These are phyloP conservation scores for Aspergillus ustus DNA, from an alignment of 2,329 filamentous ascomycete species.

Conservation along the genomic window DNA sequence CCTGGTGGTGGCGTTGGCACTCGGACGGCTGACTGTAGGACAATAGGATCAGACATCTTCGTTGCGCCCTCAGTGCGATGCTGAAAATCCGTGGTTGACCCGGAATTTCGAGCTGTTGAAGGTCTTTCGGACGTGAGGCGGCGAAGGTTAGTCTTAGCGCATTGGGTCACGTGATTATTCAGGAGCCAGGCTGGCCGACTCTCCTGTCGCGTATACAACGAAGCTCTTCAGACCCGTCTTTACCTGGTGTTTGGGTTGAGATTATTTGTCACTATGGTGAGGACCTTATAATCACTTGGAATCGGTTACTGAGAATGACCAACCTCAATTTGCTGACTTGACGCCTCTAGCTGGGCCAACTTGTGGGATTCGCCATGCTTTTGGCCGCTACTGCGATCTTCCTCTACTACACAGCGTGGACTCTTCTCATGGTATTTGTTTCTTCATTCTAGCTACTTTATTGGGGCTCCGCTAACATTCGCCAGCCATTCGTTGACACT, in stretches of 20 bases:
- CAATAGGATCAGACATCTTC: constrained; percentile 50
- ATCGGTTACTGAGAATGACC: neutral
- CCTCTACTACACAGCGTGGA: constrained; percentile 97
- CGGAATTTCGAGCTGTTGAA: constrained; percentile 13
- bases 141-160: constrained; percentile 29
- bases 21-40: constrained; percentile 62
- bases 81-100: constrained; percentile 9
- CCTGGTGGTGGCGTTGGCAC: constrained; percentile 61
- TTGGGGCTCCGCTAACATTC: constrained; percentile 12
- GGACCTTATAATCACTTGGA: neutral
- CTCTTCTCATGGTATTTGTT: constrained; percentile 81
- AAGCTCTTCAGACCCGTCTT: constrained; percentile 6
- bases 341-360: constrained; percentile 78
- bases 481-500: constrained; percentile 92
- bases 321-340: constrained; percentile 14
- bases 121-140: constrained; percentile 24
- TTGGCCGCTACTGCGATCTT: constrained; percentile 74
- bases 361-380: constrained; percentile 76
- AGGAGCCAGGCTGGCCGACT: constrained; percentile 28
- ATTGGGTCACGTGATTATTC: constrained; percentile 20
- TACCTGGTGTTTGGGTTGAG: neutral
- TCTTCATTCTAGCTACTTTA: neutral
- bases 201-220: constrained; percentile 14
- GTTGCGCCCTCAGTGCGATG: constrained; percentile 15
- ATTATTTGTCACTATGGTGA: constrained; percentile 34